Evolutionary conservation across 805 yeast genomes (phyloP).

Genomic region (Saturnispora saitoi): DNA sequence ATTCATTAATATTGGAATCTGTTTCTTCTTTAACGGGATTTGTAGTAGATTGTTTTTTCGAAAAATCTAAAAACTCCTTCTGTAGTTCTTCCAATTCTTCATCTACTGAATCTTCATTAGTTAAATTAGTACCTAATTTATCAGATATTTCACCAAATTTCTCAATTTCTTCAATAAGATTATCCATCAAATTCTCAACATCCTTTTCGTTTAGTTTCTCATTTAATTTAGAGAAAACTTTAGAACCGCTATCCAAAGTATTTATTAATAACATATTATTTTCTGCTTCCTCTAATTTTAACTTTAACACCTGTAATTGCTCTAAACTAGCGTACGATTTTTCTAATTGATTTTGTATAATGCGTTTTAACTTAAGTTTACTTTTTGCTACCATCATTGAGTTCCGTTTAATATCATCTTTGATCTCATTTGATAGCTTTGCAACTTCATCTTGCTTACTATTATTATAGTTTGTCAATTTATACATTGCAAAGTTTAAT

Average conservation of each 20-base stretch:
- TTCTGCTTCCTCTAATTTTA: constrained; percentile 24
- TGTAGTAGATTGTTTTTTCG: background rate
- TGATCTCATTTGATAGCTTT: constrained; percentile 8
- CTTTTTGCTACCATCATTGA: constrained; percentile 19
- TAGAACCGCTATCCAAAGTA: constrained; percentile 21
- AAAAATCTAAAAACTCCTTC: constrained; percentile 8
- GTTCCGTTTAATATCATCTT: constrained; percentile 13
- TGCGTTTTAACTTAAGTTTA: constrained; percentile 19
- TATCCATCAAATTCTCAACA: constrained; percentile 19
- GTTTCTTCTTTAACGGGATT: background rate
- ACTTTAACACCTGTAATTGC: constrained; percentile 17
- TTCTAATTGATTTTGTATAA: constrained; percentile 18
- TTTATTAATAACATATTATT: constrained; percentile 17
- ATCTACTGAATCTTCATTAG: constrained; percentile 20
- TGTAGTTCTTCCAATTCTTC: constrained; percentile 15
- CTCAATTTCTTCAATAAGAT: constrained; percentile 14
- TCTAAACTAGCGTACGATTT: constrained; percentile 17
- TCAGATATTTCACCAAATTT: constrained; percentile 16
- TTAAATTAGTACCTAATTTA: background rate
- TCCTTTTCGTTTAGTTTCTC: constrained; percentile 12
- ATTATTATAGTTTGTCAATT: constrained; percentile 15
- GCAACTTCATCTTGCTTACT: constrained; percentile 11
- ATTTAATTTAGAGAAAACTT: constrained; percentile 21
- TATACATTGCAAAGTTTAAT: constrained; percentile 23
- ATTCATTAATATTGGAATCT: background rate